Conservation (phyloP, 805 yeast species). For the Vanderwaltozyma verrucispora region DNA sequence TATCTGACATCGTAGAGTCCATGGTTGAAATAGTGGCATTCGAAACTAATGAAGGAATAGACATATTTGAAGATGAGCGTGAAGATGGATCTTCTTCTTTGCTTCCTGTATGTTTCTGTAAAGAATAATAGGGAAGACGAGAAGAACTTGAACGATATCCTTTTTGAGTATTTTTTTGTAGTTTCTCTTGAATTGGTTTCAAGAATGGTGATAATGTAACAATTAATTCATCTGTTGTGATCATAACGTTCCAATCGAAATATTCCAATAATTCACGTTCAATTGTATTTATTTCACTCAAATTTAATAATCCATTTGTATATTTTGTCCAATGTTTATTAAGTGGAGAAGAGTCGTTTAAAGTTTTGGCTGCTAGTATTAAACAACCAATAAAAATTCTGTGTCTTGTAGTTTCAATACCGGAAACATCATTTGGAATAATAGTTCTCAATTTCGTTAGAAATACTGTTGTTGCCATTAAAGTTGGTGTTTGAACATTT, state of each 20-base stretch:
- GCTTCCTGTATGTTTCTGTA: conserved; percentile 5
- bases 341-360: conserved; percentile 90
- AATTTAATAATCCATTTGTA: conserved; percentile 72
- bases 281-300: conserved; percentile 78
- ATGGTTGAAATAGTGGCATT: conserved; percentile 26
- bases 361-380: conserved; percentile 82
- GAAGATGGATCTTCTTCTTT: conserved; percentile 5
- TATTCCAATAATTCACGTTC: conserved; percentile 79
- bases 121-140: conserved; percentile 6
- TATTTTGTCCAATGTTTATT: conserved; percentile 95
- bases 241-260: conserved; percentile 75
- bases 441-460: conserved; percentile 63
- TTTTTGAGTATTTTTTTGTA: conserved; percentile 17
- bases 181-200: conserved; percentile 48
- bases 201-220: conserved; percentile 66
- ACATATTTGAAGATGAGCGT: conserved; percentile 25
- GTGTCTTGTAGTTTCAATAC: conserved; percentile 89
- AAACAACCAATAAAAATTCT: conserved; percentile 83
- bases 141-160: conserved; percentile 6
- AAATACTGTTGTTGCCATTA: conserved; percentile 86
- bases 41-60: conserved; percentile 35
- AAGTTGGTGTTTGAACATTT: conserved; percentile 89
- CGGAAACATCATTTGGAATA: conserved; percentile 80
- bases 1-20: conserved; percentile 11
- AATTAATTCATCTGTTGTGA: conserved; percentile 60